A percentile compares a stretch with the other conserved stretches of the same genome.
These are phyloP conservation scores for Tylopilus rubrobrunneus DNA, from an alignment of 768 basidiomycete species.

Conservation along the genomic window DNA sequence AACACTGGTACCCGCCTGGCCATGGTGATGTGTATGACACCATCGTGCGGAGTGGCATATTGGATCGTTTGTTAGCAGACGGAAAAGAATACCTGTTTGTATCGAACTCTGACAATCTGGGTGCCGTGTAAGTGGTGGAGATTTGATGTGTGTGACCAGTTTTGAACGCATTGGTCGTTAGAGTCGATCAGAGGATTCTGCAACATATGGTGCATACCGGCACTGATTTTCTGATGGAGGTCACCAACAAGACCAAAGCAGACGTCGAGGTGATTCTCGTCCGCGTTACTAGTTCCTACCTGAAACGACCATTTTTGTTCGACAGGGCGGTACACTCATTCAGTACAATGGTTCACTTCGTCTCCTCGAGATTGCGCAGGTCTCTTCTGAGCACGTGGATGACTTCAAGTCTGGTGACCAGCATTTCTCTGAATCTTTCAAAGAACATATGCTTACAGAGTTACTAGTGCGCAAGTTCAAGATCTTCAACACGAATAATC, in stretches of 20 bases:
- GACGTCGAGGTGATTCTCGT: conserved; percentile 46
- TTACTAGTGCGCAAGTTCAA: conserved; percentile 78
- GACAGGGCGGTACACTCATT: conserved; percentile 78
- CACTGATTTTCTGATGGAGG: conserved; percentile 91
- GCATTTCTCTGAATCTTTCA: neutral
- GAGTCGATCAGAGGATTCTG: conserved; percentile 80
- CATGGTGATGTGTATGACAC: conserved; percentile 97
- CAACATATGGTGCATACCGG: conserved; percentile 80
- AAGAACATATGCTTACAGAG: conserved; percentile 1
- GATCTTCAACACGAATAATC: conserved; percentile 86
- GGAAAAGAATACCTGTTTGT: conserved; percentile 98
- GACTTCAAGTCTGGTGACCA: conserved; percentile 34
- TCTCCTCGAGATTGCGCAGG: conserved; percentile 11
- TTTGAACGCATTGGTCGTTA: conserved; percentile 20
- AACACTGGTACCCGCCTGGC: conserved; percentile 94
- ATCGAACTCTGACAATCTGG: conserved; percentile 96
- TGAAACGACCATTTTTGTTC: neutral
- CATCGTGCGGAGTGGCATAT: conserved; percentile 81
- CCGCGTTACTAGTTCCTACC: neutral
- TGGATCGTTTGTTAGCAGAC: conserved; percentile 83
- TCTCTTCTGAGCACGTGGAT: conserved; percentile 8
- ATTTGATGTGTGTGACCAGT: neutral
- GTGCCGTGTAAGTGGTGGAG: conserved; percentile 66
- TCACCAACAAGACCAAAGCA: conserved; percentile 76
- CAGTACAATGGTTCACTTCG: conserved; percentile 58